phyloP scores from a whole-genome alignment of 2,329 filamentous ascomycete genomes.

The Metarhizium brunneum region DNA sequence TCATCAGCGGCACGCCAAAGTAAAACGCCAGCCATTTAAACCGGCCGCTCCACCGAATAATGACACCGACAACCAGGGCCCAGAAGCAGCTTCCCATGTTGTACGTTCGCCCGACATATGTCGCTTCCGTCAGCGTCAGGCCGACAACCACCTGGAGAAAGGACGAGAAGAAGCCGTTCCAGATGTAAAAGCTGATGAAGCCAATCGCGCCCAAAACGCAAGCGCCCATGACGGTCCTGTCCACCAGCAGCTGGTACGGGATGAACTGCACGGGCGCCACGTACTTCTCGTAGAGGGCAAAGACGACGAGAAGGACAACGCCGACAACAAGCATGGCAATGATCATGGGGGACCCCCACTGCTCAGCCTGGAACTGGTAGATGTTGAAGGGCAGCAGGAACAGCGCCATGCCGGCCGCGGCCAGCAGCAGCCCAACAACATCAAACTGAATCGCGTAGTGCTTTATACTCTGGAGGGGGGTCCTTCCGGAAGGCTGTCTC shows the following conservation, averaged over 20 bases:
- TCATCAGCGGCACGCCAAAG: conserved; percentile 21
- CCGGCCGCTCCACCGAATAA: conserved; percentile 20
- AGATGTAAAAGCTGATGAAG: conserved; percentile 21
- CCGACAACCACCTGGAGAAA: conserved; percentile 29
- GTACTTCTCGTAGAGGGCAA: conserved; percentile 37
- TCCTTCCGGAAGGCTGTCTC: conserved; percentile 24
- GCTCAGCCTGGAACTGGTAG: conserved; percentile 27
- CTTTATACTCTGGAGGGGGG: conserved; percentile 29
- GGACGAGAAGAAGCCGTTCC: conserved; percentile 32
- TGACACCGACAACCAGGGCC: conserved; percentile 27
- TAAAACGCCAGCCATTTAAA: conserved; percentile 23
- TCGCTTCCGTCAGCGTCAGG: conserved; percentile 16
- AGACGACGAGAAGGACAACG: conserved; percentile 35
- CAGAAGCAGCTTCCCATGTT: conserved; percentile 28
- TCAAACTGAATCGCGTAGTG: conserved; percentile 16
- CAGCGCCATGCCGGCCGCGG: conserved; percentile 37
- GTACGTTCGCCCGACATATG: conserved; percentile 25
- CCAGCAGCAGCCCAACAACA: conserved; percentile 37
- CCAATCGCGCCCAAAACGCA: conserved; percentile 15
- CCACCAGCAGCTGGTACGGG: conserved; percentile 27
- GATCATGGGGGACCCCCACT: conserved; percentile 33
- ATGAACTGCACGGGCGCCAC: conserved; percentile 38
- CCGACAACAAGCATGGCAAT: conserved; percentile 43
- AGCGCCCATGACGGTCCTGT: conserved; percentile 15
- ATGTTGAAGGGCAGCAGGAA: conserved; percentile 51